Percentiles rank a stretch among this genome's conserved stretches.
Evolutionary conservation across 1,284 basidiomycete genomes (phyloP).

Genomic region (Cutaneotrichosporon spelunceum): DNA sequence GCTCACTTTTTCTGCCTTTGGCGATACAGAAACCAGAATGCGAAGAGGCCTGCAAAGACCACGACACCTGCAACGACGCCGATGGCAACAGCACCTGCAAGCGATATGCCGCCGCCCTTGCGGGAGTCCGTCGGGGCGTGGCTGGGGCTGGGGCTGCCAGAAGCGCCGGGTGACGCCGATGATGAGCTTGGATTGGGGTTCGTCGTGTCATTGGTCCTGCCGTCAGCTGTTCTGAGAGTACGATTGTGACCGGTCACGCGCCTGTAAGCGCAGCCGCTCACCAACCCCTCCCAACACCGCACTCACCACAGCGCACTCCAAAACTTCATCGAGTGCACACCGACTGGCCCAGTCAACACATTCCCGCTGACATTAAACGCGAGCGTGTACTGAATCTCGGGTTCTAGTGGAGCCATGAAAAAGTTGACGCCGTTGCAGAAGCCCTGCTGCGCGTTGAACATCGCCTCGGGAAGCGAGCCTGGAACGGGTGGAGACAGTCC

Average conservation of each 20-base stretch:
- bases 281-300: not conserved
- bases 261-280: no score
- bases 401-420: constrained; percentile 8
- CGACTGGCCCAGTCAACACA: not conserved
- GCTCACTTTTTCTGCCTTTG: constrained; percentile 4
- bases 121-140: not conserved
- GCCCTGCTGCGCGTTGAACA: constrained; percentile 2
- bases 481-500: not conserved
- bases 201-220: not conserved
- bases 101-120: not conserved
- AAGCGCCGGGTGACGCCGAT: not conserved
- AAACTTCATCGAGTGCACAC: constrained; percentile 1
- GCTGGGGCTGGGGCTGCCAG: not conserved
- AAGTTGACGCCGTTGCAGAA: constrained; percentile 4
- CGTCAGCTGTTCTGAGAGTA: not conserved
- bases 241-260: no score
- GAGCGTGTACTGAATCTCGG: not conserved
- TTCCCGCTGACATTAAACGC: constrained; percentile 4
- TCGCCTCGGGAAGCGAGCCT: not conserved
- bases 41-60: not conserved
- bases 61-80: constrained; percentile 8
- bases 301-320: constrained; percentile 7
- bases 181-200: not conserved
- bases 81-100: not conserved
- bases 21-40: not conserved